phyloP scores from a whole-genome alignment of 2,329 filamentous ascomycete genomes.

The Hypomyces rosellus region DNA sequence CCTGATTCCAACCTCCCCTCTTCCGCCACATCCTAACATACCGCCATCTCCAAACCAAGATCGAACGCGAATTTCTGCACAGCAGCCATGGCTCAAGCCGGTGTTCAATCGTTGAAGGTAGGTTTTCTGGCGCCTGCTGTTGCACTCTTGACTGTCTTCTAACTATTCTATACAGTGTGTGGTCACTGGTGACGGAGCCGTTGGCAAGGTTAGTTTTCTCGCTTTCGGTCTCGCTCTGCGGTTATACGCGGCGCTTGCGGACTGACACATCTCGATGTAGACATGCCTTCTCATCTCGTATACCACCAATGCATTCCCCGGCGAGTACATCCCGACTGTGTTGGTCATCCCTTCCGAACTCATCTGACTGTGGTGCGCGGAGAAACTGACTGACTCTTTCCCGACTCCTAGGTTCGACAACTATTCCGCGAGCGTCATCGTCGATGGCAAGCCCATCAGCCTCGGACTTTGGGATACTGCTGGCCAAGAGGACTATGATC shows the following conservation, averaged over 20 bases:
- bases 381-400: conserved; percentile 14
- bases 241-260: background rate
- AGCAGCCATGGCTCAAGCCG: conserved; percentile 64
- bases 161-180: conserved; percentile 63
- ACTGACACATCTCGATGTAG: conserved; percentile 40
- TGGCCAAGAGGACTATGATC: conserved; percentile 97
- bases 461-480: conserved; percentile 97
- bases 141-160: conserved; percentile 10
- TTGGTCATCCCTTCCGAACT: conserved; percentile 40
- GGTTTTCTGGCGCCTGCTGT: conserved; percentile 19
- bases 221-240: conserved; percentile 1
- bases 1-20: background rate
- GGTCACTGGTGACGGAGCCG: conserved; percentile 97
- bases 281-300: conserved; percentile 99
- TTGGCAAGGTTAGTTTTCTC: conserved; percentile 70
- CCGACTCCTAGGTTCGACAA: conserved; percentile 76
- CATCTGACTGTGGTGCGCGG: conserved; percentile 6
- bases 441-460: conserved; percentile 96
- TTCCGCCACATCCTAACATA: background rate
- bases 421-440: conserved; percentile 98
- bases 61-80: conserved; percentile 13
- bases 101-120: conserved; percentile 87
- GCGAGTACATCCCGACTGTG: conserved; percentile 99
- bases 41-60: conserved; percentile 3
- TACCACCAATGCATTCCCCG: conserved; percentile 99